Conservation (phyloP, 2,329 filamentous ascomycete genomes). For the Aspergillus fructus region DNA sequence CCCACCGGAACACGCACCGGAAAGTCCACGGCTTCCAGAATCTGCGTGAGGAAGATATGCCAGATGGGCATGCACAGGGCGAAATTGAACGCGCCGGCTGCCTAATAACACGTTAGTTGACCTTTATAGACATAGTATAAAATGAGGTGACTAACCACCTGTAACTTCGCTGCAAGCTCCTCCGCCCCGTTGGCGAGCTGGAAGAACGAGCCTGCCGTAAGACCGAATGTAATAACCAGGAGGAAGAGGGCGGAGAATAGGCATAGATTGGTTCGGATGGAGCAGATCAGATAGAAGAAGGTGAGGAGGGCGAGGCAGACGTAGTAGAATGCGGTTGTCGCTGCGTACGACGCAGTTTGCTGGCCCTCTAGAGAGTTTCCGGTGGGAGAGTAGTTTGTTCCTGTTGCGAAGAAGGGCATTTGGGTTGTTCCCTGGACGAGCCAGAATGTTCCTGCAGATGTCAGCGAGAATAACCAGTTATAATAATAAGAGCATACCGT, state of each 20-base stretch:
- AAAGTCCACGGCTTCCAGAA: conserved; percentile 58
- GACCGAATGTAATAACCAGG: conserved; percentile 30
- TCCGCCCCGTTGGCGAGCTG: conserved; percentile 22
- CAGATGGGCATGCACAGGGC: conserved; percentile 53
- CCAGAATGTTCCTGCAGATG: conserved; percentile 49
- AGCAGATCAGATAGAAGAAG: conserved; percentile 35
- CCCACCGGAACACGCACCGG: conserved; percentile 58
- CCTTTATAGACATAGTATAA: no score
- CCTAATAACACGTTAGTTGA: conserved; percentile 26
- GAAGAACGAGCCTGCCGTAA: conserved; percentile 30
- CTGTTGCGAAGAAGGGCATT: conserved; percentile 50
- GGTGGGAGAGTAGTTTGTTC: conserved; percentile 42
- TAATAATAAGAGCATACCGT: conserved; percentile 31
- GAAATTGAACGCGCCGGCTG: conserved; percentile 53
- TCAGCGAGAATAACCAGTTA: not conserved
- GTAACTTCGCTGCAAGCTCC: conserved; percentile 18
- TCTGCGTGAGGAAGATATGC: conserved; percentile 57
- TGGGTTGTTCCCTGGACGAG: conserved; percentile 50
- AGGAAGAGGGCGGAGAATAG: conserved; percentile 35
- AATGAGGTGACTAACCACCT: conserved; percentile 15
- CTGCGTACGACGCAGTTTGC: conserved; percentile 24
- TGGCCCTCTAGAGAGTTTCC: conserved; percentile 31
- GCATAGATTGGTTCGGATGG: conserved; percentile 36
- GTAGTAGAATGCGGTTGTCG: conserved; percentile 28
- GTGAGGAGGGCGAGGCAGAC: conserved; percentile 27